These are phyloP conservation scores for Drechslerella coelobrocha DNA, from an alignment of 2,329 filamentous ascomycete species.

Conservation along the genomic window DNA sequence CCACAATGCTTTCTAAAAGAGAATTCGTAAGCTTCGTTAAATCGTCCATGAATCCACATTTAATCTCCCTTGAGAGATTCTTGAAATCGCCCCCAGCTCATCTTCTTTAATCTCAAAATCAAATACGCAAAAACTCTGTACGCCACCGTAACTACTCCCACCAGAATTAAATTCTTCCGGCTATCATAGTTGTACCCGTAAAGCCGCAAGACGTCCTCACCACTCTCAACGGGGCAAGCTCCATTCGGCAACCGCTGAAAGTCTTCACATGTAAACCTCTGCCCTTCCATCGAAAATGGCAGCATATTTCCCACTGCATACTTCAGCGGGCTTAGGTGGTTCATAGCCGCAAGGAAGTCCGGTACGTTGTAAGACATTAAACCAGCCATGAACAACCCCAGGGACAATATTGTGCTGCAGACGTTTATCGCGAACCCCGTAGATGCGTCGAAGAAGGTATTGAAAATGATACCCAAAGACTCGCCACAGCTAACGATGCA, in stretches of 20 bases:
- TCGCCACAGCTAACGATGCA: constrained; percentile 77
- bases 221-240: constrained; percentile 69
- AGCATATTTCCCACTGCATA: constrained; percentile 73
- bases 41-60: too few species aligned
- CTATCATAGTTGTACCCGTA: constrained; percentile 70
- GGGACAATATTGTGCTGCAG: constrained; percentile 72
- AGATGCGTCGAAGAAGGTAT: constrained; percentile 72
- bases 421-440: constrained; percentile 79
- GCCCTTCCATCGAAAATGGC: constrained; percentile 68
- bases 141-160: constrained; percentile 69
- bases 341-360: constrained; percentile 69
- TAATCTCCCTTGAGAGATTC: constrained; percentile 50
- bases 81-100: constrained; percentile 60
- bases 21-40: too few species aligned
- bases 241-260: constrained; percentile 68
- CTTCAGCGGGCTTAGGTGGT: constrained; percentile 74
- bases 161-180: constrained; percentile 67
- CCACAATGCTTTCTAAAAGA: too few species aligned
- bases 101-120: constrained; percentile 65
- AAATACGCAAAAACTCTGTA: constrained; percentile 71
- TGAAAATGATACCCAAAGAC: constrained; percentile 79
- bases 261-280: constrained; percentile 70
- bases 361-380: constrained; percentile 75
- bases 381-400: constrained; percentile 75
- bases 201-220: constrained; percentile 70